These are phyloP conservation scores for Rhodosorus marinus DNA, from an alignment of 23 red algal species.

Conservation along the genomic window DNA sequence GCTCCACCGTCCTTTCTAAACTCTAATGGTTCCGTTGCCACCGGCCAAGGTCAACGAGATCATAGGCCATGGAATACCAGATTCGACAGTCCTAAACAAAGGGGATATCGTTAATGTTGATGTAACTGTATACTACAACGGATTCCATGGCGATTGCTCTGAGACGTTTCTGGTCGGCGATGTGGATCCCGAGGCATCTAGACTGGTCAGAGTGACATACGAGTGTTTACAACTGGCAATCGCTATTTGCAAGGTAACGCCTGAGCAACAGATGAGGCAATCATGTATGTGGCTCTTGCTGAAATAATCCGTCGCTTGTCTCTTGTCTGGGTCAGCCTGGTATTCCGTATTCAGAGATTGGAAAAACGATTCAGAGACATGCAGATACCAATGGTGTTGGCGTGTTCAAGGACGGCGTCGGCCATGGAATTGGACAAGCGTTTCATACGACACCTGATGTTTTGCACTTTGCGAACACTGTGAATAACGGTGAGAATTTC, in stretches of 20 bases:
- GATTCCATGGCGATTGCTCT: constrained; percentile 93
- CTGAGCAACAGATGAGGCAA: too few relatives aligned
- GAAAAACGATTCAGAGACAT: constrained; percentile 68
- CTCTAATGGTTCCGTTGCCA: too few relatives aligned
- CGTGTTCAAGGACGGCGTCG: constrained; percentile 78
- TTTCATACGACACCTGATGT: constrained; percentile 92
- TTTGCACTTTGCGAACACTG: constrained; percentile 69
- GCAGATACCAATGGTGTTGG: constrained; percentile 32
- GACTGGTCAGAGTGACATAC: constrained; percentile 46
- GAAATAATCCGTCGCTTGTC: not conserved
- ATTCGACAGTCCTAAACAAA: constrained; percentile 31
- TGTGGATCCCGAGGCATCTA: constrained; percentile 16
- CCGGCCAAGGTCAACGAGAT: constrained; percentile 99
- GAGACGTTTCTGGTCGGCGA: constrained; percentile 86
- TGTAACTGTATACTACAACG: constrained; percentile 67
- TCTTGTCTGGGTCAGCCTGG: too few relatives aligned
- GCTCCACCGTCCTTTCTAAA: too few relatives aligned
- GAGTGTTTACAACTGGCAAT: constrained; percentile 74
- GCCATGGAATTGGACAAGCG: constrained; percentile 71
- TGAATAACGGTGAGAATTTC: constrained; percentile 48
- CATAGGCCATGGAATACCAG: constrained; percentile 92
- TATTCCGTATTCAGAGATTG: constrained; percentile 49
- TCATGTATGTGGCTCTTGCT: too few relatives aligned
- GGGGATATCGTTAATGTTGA: constrained; percentile 99
- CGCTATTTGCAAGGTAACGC: constrained; percentile 20